Base-by-base conservation (phyloP, 2,329 filamentous ascomycete genomes). In the Ophiostoma piceae region DNA sequence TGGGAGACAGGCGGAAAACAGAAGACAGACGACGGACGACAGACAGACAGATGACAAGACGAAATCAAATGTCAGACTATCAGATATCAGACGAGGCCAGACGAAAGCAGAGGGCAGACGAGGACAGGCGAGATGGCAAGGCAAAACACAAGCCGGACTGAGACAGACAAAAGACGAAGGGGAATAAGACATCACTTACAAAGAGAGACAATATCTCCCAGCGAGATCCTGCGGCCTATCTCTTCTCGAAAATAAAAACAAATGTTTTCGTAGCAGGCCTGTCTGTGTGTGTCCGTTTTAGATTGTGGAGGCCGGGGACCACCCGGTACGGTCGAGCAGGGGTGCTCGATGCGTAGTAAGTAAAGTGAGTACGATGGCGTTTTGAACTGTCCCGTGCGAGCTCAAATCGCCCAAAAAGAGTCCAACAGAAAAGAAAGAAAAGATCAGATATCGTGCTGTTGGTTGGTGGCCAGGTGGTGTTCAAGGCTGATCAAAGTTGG, bases 291-390 rank as follows among this genome's bases (percentile, higher is more conserved):
- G 14, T 39, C 47, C 22, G 51, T 57, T 26, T 60, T 60, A 60
- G 57, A 60, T 60, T 60, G 57, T 32, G 26, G 57, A 51, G 29
- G 54, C 29, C 39, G 65, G 51, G 12, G 51, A 19, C 16, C 39
- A 70, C 54, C 37, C 67, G 43, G 41, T 35, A 67, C 54, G 19
- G n/a, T 70, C 54, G 65, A 65, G 16, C 29, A 60, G 29, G 35
- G 54, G 39, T 35, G 35, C 35, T 8, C 35, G 35, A 35, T 35
- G 8, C 5, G 35, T 8, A 35, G 35, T 35, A 8, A 35, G 35
- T 35, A 35, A 35, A 35, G 35, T 41, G 39, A 32, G 57, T 60
- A 60, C 26, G 57, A 32, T 60, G 57, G 57, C 57, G 57, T 19
- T 3, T 32, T 29, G 57, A 12, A 29, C 14, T 60, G 26, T 60